Evolutionary conservation across 371 early-diverging fungal genomes (phyloP).

Genomic region (Umbelopsis sp.): DNA sequence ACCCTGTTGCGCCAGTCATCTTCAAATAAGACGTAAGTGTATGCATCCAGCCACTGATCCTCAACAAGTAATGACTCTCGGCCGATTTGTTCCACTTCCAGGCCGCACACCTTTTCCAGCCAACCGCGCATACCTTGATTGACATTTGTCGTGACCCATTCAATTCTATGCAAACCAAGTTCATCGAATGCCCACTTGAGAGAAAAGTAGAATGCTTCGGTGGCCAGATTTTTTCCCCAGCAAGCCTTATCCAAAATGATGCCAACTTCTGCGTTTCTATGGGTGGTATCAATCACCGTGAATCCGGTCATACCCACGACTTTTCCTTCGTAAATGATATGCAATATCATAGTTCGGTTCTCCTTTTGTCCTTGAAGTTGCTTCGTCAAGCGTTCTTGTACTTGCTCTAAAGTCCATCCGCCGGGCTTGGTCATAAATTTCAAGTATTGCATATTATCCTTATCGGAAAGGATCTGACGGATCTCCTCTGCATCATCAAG

Average conservation of each 20-base stretch:
- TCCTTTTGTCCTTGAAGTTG: constrained; percentile 11
- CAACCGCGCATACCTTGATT: constrained; percentile 21
- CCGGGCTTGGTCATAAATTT: constrained; percentile 36
- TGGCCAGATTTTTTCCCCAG: constrained; percentile 12
- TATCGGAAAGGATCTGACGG: constrained; percentile 37
- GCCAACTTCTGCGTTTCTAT: constrained; percentile 15
- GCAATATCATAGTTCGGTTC: not conserved
- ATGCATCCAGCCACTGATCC: not conserved
- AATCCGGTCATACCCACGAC: constrained; percentile 16
- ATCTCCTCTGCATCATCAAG: constrained; percentile 22
- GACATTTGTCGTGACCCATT: not conserved
- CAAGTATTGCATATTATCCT: constrained; percentile 33
- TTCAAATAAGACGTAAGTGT: not conserved
- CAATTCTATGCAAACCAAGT: constrained; percentile 18
- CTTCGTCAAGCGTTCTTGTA: not conserved
- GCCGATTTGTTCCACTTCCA: not conserved
- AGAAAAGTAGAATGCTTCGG: constrained; percentile 18
- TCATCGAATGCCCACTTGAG: constrained; percentile 19
- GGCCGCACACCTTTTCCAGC: constrained; percentile 16
- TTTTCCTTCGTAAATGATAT: constrained; percentile 10
- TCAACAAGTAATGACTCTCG: not conserved
- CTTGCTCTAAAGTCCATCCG: constrained; percentile 33
- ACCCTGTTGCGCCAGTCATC: constrained; percentile 1
- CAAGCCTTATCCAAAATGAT: constrained; percentile 17
- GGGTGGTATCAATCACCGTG: not conserved